phyloP scores from a whole-genome alignment of 768 basidiomycete genomes.

The Amanita muscaria region DNA sequence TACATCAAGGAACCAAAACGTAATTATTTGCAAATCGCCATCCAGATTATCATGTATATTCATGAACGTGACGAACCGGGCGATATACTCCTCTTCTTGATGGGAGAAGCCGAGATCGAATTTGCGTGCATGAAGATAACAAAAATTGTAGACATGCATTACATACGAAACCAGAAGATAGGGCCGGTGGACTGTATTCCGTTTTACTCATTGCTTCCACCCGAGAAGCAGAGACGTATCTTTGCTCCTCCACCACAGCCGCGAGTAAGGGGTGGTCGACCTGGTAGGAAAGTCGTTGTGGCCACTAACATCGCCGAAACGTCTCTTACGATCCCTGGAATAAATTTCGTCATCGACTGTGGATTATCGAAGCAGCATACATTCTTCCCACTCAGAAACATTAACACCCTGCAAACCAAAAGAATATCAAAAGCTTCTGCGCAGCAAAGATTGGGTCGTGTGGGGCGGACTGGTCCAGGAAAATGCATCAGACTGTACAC shows the following conservation, averaged over 20 bases:
- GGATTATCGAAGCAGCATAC: conserved; percentile 91
- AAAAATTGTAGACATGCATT: conserved; percentile 66
- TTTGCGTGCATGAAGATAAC: conserved; percentile 81
- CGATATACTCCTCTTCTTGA: conserved; percentile 80
- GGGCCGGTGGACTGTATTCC: conserved; percentile 79
- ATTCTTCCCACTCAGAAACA: conserved; percentile 84
- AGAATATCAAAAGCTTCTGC: conserved; percentile 89
- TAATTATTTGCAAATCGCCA: conserved; percentile 87
- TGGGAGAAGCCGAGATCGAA: conserved; percentile 91
- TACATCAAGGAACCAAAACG: conserved; percentile 75
- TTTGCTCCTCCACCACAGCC: conserved; percentile 72
- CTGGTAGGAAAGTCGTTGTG: conserved; percentile 79
- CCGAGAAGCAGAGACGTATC: conserved; percentile 82
- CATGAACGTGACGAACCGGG: conserved; percentile 82
- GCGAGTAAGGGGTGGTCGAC: conserved; percentile 47
- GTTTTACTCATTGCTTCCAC: conserved; percentile 83
- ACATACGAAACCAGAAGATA: conserved; percentile 51
- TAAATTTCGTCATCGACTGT: conserved; percentile 88
- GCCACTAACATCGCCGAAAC: conserved; percentile 92
- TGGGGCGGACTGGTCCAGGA: conserved; percentile 81
- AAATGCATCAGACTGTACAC: conserved; percentile 90
- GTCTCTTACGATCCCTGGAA: conserved; percentile 86
- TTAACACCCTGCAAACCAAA: conserved; percentile 74
- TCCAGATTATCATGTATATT: conserved; percentile 83
- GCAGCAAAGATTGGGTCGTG: conserved; percentile 83